Evolutionary conservation across 2,329 filamentous ascomycete species (phyloP).

Genomic region (Teratosphaeria pseudoeucalypti): DNA sequence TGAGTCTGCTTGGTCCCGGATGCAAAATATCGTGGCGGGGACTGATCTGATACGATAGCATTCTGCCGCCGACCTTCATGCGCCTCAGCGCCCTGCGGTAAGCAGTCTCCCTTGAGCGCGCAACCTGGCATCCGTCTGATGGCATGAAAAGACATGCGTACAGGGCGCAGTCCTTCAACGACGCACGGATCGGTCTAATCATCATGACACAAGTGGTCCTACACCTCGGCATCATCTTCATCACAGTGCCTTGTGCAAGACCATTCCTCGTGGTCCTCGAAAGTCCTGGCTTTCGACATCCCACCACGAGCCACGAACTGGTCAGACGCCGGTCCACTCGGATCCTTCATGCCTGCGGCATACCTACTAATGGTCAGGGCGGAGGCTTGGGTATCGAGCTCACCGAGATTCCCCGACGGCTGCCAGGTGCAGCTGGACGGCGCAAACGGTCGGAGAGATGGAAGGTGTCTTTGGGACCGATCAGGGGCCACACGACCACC

Average conservation of each 20-base stretch:
- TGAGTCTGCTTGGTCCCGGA: neutral
- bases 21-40: no score
- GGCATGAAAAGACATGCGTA: neutral
- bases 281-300: slow-evolving; percentile 1
- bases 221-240: slow-evolving; percentile 19
- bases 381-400: neutral
- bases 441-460: neutral
- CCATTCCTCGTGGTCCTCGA: slow-evolving; percentile 17
- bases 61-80: slow-evolving; percentile 9
- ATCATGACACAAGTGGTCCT: slow-evolving; percentile 16
- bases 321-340: neutral
- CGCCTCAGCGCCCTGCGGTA: slow-evolving; percentile 4
- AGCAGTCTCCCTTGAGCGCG: neutral
- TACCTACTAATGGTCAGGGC: neutral
- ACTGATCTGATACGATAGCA: neutral
- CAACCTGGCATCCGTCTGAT: neutral
- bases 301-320: neutral
- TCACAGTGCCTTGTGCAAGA: slow-evolving; percentile 22
- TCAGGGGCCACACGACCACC: neutral
- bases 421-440: neutral
- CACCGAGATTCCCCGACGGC: neutral
- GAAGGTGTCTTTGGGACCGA: neutral
- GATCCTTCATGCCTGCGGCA: neutral
- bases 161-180: neutral
- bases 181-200: slow-evolving; percentile 8